Base-by-base conservation (phyloP, 345 rosid genomes). In the Chamaenerion angustifolium region DNA sequence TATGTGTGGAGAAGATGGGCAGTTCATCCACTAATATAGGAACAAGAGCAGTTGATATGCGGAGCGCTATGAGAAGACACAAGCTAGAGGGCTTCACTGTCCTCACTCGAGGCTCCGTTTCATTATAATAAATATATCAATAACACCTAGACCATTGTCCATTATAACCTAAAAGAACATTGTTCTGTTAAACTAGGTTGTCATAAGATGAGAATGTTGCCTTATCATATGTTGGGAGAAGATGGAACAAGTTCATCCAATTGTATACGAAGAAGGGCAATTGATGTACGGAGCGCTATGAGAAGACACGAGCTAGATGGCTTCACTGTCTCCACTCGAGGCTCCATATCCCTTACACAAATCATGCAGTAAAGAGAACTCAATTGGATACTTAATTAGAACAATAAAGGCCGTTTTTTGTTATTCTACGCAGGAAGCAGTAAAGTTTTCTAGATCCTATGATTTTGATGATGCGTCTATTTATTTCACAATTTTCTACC, bases 41-140 rank as follows among this genome's bases (percentile, higher is more conserved):
- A 52, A 60, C 62, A 54, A 65, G 59, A 66, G 71, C 70, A 64
- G 61, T 66, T 52, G 2, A 57, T 79, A 52, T 79, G 19, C 13
- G 82, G 78, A 79, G 80, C 86, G 65, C 45, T 62, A 76, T 79
- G 80, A 82, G 81, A 82, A 82, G 83, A 77, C 43, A 55, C 83
- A 69, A 74, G 77, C 81, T 64, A 45, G 35, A 51, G 69, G 56
- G 14, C 73, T 68, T 55, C 64, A 58, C 57, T 72, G 71, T 68
- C 86, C 73, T 82, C 83, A 79, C 81, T 82, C 73, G 80, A 75
- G 59, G 79, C 92, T 76, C 79, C 37, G 8, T 31, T 31, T 31
- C 37, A 31, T 31, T 31, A 31, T 31, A 4, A 31, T 8, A 31
- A 31, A 31, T n/a, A n/a, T n/a, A n/a, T n/a, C n/a, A n/a, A 31